A percentile compares a stretch with the other conserved stretches of the same genome.
These are phyloP conservation scores for Tuber microsphaerosporum DNA, from an alignment of 495 filamentous ascomycete species.

Conservation along the genomic window DNA sequence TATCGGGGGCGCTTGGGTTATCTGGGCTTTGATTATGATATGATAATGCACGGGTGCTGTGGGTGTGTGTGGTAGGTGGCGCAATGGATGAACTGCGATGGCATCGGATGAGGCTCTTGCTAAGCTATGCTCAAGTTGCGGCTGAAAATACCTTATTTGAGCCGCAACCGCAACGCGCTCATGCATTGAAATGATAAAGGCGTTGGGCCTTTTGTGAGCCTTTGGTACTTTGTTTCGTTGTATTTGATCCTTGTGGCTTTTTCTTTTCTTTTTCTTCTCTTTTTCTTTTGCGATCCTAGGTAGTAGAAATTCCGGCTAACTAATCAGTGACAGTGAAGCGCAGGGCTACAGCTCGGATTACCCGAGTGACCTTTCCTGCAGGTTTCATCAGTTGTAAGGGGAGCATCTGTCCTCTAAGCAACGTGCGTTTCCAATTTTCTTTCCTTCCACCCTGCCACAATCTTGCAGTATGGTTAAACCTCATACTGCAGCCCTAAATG, in stretches of 20 bases:
- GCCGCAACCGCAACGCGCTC: neutral
- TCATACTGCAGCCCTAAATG: neutral
- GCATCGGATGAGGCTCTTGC: neutral
- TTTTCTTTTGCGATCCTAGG: neutral
- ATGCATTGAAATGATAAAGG: neutral
- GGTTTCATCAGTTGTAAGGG: neutral
- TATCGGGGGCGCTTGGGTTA: neutral
- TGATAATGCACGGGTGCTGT: neutral
- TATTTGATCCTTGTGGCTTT: neutral
- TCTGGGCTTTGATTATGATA: neutral
- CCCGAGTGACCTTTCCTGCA: neutral
- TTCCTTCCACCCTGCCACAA: neutral
- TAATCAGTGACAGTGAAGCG: neutral
- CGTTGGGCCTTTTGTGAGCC: neutral
- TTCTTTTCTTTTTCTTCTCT: neutral
- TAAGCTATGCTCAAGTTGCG: neutral
- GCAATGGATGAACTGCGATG: neutral
- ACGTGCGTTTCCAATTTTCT: neutral
- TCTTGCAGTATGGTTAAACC: neutral
- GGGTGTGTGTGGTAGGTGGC: neutral
- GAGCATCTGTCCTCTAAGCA: conserved; percentile 1
- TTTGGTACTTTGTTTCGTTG: neutral
- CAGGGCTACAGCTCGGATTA: neutral
- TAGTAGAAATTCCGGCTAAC: neutral
- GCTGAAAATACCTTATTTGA: conserved; percentile 3